Evolutionary conservation across 495 filamentous ascomycete genomes (phyloP).

Genomic region (Trichoderma reesei): DNA sequence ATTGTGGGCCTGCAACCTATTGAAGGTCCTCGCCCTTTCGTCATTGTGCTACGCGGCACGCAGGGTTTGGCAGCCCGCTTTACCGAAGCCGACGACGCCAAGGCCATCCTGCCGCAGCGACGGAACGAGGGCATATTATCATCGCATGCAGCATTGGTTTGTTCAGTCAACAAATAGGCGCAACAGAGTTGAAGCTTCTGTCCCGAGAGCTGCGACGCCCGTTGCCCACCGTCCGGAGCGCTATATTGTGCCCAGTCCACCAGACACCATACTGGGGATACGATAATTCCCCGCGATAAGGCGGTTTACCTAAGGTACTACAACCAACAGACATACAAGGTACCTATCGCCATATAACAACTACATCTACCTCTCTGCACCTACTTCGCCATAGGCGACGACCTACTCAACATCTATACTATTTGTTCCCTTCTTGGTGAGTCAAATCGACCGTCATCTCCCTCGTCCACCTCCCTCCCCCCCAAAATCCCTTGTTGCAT

Average conservation of each 20-base stretch:
- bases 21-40: slow-evolving; percentile 1
- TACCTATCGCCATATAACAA: too few relatives aligned
- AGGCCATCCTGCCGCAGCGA: not conserved
- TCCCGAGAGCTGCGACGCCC: not conserved
- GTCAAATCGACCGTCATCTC: not conserved
- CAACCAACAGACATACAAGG: too few relatives aligned
- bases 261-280: not conserved
- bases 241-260: too few relatives aligned
- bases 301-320: too few relatives aligned
- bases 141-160: not conserved
- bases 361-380: too few relatives aligned
- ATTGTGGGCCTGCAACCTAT: not conserved
- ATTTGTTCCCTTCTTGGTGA: not conserved
- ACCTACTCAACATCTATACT: not conserved
- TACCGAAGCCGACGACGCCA: not conserved
- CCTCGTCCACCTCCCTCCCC: not conserved
- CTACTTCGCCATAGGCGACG: not conserved
- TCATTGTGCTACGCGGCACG: slow-evolving; percentile 7
- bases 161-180: not conserved
- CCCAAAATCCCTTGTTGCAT: slow-evolving; percentile 5
- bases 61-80: slow-evolving; percentile 6
- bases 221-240: too few relatives aligned
- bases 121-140: not conserved
- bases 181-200: not conserved
- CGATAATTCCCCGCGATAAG: too few relatives aligned